Base-by-base conservation (phyloP, 352 stramenopile genomes). In the Globisporangium ultimum region DNA sequence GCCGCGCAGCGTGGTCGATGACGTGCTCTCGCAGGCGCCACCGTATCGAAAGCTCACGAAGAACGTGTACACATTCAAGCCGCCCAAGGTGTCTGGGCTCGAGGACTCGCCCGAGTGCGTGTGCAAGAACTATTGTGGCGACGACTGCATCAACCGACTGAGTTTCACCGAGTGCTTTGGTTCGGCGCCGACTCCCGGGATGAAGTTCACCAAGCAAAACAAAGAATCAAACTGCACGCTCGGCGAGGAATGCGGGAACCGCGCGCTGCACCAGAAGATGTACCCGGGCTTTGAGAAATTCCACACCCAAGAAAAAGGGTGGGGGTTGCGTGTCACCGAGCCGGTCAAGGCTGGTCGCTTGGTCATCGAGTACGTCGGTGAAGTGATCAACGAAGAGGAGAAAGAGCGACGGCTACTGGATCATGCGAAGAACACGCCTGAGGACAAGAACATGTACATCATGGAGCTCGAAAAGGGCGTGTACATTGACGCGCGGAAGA, bases 381-480 rank as follows among this genome's bases (percentile, higher is more conserved):
- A 98, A 72, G 89, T 98, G n/a, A 95, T 98, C 59, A 92, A 96
- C 55, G 93, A 97, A 69, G 75, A 87, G 46, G 87, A 93, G 68
- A 98, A 98, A 60, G 78, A 97, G 47, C 72, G 84, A 3, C 87
- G 94, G 24, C 68, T 98, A 8, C 64, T 78, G 53, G 69, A 93
- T 48, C 94, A 97, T 69, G 77, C 85, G 8, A 76, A 76, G 32
- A 84, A 93, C 32, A 89, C 93, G 45, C 92, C 92, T 12, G 86
- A 98, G 21, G 93, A 98, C 76, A 97, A 95, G 58, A 98, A 98
- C 68, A 98, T 97, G 86, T 98, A 98, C 71, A 88, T 98, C 55
- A 98, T 98, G 94, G 78, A 93, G 60, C 71, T 98, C 13, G 84
- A 77, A 28, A 91, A 96, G 53, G 87, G 89, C 43, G 91, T 90